Base-by-base conservation (phyloP, 78 protist species). In the Tieghemostelium lacteum region DNA sequence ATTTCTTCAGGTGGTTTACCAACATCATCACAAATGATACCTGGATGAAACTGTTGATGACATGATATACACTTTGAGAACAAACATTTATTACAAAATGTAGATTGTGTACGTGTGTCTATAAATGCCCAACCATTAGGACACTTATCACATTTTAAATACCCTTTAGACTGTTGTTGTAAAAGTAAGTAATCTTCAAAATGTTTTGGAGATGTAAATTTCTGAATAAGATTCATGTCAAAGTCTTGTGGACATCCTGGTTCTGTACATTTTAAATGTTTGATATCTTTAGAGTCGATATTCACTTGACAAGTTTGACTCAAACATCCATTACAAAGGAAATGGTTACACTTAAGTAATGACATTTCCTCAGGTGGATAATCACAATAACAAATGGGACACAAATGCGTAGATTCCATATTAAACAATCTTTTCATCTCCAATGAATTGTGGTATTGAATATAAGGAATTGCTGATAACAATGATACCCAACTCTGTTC, bases 331-430 rank as follows among this genome's bases (percentile, higher is more conserved):
- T 61, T 61, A 61, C 67, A 61, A 28, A n/a, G 14, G 67, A 61
- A 61, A 61, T 61, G 67, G 31, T 24, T 31, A 61, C 67, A 61
- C 19, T 34, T 31, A 19, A 39, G 31, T 28, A 61, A 2, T 61
- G 16, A 31, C 16, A 39, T 61, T 7, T 31, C 26, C 16, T 61
- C 67, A 61, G 37, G 26, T 57, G 22, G 63, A 61, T 39, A 34
- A 61, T 61, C 67, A 61, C 29, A 31, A 61, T 61, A 34, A 61
- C 67, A 61, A 61, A 61, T 61, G 26, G 29, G 31, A 61, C 67
- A 61, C 16, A n/a, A 12, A 61, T 61, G 67, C n/a, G n/a, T n/a
- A 61, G 22, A 61, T 16, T 24, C 24, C 17, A 31, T 28, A 12
- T 28, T 22, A 16, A 61, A 61, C 19, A 61, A 4, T 61, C 37